Percentiles rank a stretch among this genome's conserved stretches.
These are phyloP conservation scores for Rhododendron simsii DNA, from an alignment of 148 eudicot genomes.

Conservation along the genomic window DNA sequence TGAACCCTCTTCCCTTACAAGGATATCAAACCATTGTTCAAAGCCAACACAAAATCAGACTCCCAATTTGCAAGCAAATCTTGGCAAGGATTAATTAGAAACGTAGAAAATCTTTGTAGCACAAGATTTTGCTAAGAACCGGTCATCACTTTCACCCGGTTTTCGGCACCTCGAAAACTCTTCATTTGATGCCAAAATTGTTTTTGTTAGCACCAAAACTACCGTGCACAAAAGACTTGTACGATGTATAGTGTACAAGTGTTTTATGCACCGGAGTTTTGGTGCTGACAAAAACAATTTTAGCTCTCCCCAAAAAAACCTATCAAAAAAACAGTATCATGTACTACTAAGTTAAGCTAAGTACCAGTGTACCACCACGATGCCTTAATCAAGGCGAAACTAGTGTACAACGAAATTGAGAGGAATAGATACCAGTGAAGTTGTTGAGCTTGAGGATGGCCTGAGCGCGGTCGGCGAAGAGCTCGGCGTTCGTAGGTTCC, in stretches of 20 bases:
- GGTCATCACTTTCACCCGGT: neutral
- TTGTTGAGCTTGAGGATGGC: conserved; percentile 77
- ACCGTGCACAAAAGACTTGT: too few species aligned
- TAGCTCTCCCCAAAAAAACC: too few species aligned
- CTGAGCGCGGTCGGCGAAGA: conserved; percentile 88
- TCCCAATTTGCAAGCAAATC: neutral
- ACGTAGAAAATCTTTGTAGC: neutral
- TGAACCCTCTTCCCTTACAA: neutral
- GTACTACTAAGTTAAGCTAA: neutral
- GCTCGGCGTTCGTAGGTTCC: conserved; percentile 56
- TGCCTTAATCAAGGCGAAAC: neutral
- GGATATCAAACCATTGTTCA: neutral
- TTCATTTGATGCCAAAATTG: neutral
- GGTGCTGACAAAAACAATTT: too few species aligned
- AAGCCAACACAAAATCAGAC: neutral
- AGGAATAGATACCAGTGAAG: conserved; percentile 60
- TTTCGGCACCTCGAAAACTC: neutral
- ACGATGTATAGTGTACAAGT: too few species aligned
- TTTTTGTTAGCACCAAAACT: too few species aligned
- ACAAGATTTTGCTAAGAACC: neutral
- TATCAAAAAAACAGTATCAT: too few species aligned
- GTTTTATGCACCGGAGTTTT: too few species aligned
- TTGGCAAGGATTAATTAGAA: neutral
- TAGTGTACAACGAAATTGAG: neutral
- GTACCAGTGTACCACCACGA: neutral